Conservation (phyloP, 306 rosid genomes). For the Cajanus cajan region DNA sequence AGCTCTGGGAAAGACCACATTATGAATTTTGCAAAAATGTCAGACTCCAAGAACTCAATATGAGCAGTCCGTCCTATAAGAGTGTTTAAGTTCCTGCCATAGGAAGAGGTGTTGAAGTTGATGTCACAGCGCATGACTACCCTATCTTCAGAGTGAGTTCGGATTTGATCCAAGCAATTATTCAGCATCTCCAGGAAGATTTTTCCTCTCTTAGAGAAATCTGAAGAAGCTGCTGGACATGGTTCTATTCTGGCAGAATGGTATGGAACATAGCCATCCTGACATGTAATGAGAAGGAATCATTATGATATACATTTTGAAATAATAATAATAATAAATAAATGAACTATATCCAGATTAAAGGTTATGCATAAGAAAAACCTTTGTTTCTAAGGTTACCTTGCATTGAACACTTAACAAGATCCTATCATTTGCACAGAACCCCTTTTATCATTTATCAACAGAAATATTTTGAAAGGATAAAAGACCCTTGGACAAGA, state of each 20-base stretch:
- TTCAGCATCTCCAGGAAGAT: constrained; percentile 82
- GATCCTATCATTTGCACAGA: background rate
- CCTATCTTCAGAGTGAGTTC: constrained; percentile 45
- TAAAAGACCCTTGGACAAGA: background rate
- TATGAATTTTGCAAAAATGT: constrained; percentile 75
- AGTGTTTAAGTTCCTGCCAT: constrained; percentile 80
- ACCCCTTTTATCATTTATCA: constrained; percentile 1
- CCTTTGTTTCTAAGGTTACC: background rate
- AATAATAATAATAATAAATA: background rate
- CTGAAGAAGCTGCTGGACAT: constrained; percentile 76
- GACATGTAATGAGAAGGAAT: constrained; percentile 26
- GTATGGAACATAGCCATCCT: constrained; percentile 98
- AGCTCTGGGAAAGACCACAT: constrained; percentile 98
- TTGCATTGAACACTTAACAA: background rate
- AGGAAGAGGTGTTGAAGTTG: constrained; percentile 77
- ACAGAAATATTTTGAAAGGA: background rate
- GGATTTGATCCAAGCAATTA: constrained; percentile 84
- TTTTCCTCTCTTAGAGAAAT: constrained; percentile 73
- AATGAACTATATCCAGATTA: background rate
- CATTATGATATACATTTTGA: constrained; percentile 9
- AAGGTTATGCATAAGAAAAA: constrained; percentile 12
- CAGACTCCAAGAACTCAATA: constrained; percentile 89
- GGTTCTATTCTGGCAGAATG: constrained; percentile 94
- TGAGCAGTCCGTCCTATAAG: constrained; percentile 95
- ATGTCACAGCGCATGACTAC: constrained; percentile 85